Evolutionary conservation across 2,329 filamentous ascomycete species (phyloP), one percentile per base, ranked within the genome.

Genomic region (Cercospora zeae-maydis): DNA sequence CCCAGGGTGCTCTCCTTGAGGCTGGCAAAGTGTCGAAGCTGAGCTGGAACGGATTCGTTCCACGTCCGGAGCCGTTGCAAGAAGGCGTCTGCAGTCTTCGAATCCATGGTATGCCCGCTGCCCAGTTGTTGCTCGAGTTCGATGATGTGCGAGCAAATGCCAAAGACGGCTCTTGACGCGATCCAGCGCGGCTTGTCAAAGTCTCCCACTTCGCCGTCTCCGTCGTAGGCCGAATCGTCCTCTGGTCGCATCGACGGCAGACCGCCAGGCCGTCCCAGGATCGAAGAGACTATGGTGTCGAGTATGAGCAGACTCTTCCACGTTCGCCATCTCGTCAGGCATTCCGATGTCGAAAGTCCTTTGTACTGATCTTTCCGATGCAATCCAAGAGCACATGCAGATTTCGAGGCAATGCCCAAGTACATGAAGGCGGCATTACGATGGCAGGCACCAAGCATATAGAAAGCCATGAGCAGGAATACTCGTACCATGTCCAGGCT

Each of bases 351-450:
- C 6, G 62, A 63, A 8, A 70, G 58, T 10, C 61, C 67, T 24
- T 63, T 64, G 42, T 67, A 59, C 30, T 66, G 67, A 30, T 67
- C 67, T 45, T 64, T 65, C 58, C 71, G 75, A 74, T 87, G 84
- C 6, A 87, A 69, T 0, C 85, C 86, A 0, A 88, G 69, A 0
- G 84, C 83, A 3, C 82, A 81, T 0, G 85, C 84, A 0, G 84
- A 82, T 58, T 83, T 81, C 0, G 82, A 78, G 1, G 85, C 85
- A 8, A 87, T 81, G 0, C 85, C 85, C 2, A 88, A 72, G 60
- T 87, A 87, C 82, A 88, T 86, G 58, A 86, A 88, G 0, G 85
- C 85, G 0, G 84, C 79, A 61, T 86, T 86, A 8, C 84, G 77
- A 33, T 83, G 82, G 58, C 84, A 86, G 3, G 82, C 82, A 0